phyloP scores from a whole-genome alignment of 2,329 filamentous ascomycete genomes.

The Aspergillus sp. region DNA sequence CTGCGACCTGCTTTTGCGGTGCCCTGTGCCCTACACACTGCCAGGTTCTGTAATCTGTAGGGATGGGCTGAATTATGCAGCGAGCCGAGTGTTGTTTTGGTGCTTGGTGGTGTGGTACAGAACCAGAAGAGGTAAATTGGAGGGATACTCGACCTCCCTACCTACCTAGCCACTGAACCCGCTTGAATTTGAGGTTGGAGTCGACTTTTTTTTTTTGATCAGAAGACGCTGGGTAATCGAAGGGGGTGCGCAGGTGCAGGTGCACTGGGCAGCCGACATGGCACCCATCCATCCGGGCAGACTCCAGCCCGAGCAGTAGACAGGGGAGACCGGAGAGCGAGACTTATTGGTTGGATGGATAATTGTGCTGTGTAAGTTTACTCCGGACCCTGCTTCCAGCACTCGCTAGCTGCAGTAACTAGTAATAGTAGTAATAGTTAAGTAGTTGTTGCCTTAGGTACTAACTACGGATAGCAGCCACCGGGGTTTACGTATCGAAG shows the following conservation, averaged over 20 bases:
- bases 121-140: not conserved
- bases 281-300: too few relatives aligned
- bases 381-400: not conserved
- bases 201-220: not conserved
- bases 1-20: not conserved
- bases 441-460: too few relatives aligned
- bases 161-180: not conserved
- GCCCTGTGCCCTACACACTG: not conserved
- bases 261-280: not conserved
- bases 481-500: too few relatives aligned
- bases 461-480: too few relatives aligned
- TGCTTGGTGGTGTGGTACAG: not conserved
- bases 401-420: too few relatives aligned
- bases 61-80: not conserved
- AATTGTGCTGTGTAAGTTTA: not conserved
- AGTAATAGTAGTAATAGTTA: too few relatives aligned
- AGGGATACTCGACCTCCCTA: not conserved
- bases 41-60: not conserved
- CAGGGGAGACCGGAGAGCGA: not conserved
- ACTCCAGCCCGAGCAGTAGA: not conserved
- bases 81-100: not conserved
- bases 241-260: not conserved
- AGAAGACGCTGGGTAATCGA: not conserved
- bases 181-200: too few relatives aligned
- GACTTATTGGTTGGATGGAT: not conserved